A percentile compares a stretch with the other conserved stretches of the same genome.
phyloP scores from a whole-genome alignment of 169 alveolate genomes.

The Cyclospora cayetanensis region DNA sequence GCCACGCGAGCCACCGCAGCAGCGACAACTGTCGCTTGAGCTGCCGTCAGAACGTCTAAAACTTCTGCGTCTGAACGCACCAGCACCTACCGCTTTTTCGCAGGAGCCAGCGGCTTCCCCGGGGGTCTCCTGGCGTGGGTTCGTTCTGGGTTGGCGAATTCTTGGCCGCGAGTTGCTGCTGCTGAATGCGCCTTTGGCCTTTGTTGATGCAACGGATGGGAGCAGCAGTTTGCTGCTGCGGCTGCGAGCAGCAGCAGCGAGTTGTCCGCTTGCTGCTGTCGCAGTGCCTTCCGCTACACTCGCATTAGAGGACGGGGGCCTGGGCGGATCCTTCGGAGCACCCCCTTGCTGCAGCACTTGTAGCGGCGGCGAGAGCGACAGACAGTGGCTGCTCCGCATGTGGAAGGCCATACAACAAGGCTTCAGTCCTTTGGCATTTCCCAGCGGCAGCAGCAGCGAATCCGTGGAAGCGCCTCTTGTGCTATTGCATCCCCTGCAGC shows the following conservation, averaged over 20 bases:
- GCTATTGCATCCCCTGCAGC: background rate
- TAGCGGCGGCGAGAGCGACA: background rate
- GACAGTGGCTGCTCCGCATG: background rate
- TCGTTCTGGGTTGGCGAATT: background rate
- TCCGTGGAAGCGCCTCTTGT: background rate
- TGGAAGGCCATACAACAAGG: background rate
- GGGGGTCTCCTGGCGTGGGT: background rate
- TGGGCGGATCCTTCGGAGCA: no score
- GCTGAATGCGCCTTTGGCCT: background rate
- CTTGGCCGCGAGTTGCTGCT: background rate
- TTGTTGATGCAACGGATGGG: background rate
- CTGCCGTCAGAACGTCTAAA: background rate
- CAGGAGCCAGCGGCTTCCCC: conserved; percentile 33
- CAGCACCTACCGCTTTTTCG: conserved; percentile 1
- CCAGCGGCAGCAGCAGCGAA: conserved; percentile 1
- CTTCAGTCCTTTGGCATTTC: background rate
- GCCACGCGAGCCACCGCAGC: background rate
- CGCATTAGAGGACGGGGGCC: no score
- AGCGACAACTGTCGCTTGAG: background rate
- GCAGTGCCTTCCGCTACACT: no score
- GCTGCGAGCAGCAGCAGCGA: background rate
- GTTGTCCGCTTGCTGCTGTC: background rate
- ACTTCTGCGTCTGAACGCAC: background rate
- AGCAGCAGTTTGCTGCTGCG: background rate
- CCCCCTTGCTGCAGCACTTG: background rate